Conservation (phyloP, 2,329 filamentous ascomycete species). For the Penicillium sp. region DNA sequence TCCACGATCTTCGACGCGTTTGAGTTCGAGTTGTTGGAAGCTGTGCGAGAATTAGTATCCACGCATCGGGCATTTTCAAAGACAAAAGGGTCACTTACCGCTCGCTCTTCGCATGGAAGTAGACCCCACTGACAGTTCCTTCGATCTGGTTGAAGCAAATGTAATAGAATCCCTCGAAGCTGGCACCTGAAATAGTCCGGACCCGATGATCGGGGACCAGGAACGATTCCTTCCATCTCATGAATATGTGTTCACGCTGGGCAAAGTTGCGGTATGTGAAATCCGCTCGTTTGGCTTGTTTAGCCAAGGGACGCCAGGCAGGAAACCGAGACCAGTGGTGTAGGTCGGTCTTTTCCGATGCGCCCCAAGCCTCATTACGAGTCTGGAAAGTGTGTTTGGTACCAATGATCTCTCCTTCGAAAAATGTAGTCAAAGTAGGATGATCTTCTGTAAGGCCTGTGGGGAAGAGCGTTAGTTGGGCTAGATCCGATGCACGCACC, state of each 20-base stretch:
- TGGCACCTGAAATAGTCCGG: constrained; percentile 84
- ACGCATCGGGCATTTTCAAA: not conserved
- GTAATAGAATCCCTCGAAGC: constrained; percentile 98
- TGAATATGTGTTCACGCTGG: constrained; percentile 86
- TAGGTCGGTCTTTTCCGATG: constrained; percentile 83
- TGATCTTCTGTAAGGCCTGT: constrained; percentile 90
- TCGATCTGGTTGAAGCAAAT: constrained; percentile 95
- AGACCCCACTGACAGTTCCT: constrained; percentile 86
- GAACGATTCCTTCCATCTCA: constrained; percentile 99
- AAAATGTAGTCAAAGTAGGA: constrained; percentile 95
- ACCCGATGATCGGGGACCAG: constrained; percentile 92
- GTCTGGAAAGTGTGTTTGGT: constrained; percentile 93
- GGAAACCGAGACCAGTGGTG: constrained; percentile 90
- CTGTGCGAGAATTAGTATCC: constrained; percentile 45
- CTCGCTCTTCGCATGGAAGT: constrained; percentile 97
- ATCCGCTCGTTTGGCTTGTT: constrained; percentile 57
- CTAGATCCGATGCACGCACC: not conserved
- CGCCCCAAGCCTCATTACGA: constrained; percentile 84
- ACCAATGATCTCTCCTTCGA: constrained; percentile 96
- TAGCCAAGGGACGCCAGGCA: constrained; percentile 74
- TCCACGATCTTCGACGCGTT: constrained; percentile 79
- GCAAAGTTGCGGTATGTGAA: constrained; percentile 65
- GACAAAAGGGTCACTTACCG: constrained; percentile 61
- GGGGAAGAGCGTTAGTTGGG: constrained; percentile 11
- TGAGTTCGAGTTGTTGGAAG: constrained; percentile 88